Conservation (phyloP, 1,284 basidiomycete species). For the Lignosus rhinocerotis region DNA sequence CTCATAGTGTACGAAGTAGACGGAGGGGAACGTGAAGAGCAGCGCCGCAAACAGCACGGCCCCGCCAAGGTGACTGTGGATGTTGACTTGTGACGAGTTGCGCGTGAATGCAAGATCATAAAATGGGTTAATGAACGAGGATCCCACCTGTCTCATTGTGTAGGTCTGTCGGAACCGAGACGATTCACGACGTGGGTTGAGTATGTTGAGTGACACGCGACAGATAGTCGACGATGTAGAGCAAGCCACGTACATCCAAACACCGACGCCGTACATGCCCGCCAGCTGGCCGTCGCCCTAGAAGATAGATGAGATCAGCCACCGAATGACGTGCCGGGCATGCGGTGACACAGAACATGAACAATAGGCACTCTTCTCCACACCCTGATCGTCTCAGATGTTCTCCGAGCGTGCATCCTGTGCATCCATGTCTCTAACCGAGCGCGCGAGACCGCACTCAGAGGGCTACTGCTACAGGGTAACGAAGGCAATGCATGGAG, state of each 20-base stretch:
- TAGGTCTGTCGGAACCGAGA: slow-evolving; percentile 51
- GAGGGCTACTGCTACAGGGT: background rate
- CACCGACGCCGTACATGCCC: slow-evolving; percentile 66
- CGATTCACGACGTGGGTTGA: background rate
- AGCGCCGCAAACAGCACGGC: slow-evolving; percentile 70
- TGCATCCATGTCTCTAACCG: background rate
- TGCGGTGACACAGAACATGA: background rate
- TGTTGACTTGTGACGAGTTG: slow-evolving; percentile 66
- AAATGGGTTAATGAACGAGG: background rate
- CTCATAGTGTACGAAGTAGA: slow-evolving; percentile 50
- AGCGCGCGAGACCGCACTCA: background rate
- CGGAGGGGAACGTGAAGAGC: slow-evolving; percentile 50
- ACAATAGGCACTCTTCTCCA: background rate
- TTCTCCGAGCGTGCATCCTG: too few relatives aligned
- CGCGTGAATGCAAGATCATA: background rate
- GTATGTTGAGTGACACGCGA: background rate
- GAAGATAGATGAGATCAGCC: background rate
- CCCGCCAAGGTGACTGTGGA: slow-evolving; percentile 84
- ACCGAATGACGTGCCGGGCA: background rate
- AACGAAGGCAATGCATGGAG: background rate
- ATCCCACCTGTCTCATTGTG: slow-evolving; percentile 80
- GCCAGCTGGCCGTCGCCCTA: slow-evolving; percentile 66
- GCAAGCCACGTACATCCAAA: slow-evolving; percentile 65
- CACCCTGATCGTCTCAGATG: background rate
- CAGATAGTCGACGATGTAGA: background rate